Evolutionary conservation across 768 basidiomycete species (phyloP), one percentile per base, ranked within the genome.

Genomic region (Podaxis sp.): DNA sequence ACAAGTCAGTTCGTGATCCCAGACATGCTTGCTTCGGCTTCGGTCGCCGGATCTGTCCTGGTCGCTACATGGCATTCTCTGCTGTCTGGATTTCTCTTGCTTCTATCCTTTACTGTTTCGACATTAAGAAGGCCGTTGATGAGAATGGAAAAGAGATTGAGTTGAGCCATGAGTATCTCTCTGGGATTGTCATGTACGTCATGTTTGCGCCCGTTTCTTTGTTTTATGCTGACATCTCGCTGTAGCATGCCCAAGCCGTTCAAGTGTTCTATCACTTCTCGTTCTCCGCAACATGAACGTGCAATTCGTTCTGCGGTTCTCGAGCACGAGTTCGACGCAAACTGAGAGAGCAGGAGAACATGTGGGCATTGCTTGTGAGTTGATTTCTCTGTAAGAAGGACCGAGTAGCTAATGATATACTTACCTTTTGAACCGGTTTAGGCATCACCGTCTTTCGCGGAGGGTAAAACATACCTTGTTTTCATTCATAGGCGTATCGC

Each of bases 21-120:
- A 69, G 64, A 1, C 66, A 68, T 23, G 65, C 65, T 2, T 67
- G 66, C 9, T 76, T 71, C 64, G 75, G 75, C 0, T 75, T 74
- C 59, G 74, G 74, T 25, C 50, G 72, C 35, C 61, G 72, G 5
- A 58, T 72, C 10, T 70, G 69, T 53, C 71, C 69, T 4, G 71
- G 67, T 6, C 66, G 69, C 2, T 63, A 67, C n/a, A 65, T 72
- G 60, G 69, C 68, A 6, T 68, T 67, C 46, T 62, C 64, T 3
- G 64, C 67, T 11, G 53, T 70, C 16, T 71, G 69, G 69, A 62
- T 71, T 3, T 62, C 67, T 5, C 50, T 70, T 7, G 68, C 70
- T 3, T 66, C 67, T 2, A 25, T 70, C 10, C 40, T 69, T n/a
- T 54, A 68, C 4, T 63, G 64, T 9, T 70, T 67, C 52, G 66